phyloP scores from a whole-genome alignment of 1,284 basidiomycete genomes.

The Spongispora temasekensis region DNA sequence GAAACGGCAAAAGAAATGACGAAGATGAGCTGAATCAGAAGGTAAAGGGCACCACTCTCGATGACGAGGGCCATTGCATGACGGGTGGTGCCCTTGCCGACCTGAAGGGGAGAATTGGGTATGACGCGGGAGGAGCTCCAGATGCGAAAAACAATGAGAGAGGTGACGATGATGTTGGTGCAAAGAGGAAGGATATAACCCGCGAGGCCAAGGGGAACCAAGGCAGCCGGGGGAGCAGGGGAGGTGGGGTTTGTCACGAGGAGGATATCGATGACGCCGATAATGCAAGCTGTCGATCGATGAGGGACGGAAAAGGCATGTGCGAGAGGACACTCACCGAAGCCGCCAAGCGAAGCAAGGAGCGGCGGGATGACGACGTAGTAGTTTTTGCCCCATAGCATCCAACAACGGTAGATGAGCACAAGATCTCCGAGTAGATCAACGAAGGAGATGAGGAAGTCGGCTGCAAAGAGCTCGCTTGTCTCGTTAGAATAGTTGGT shows the following conservation, averaged over 20 bases:
- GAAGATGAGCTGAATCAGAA: constrained; percentile 42
- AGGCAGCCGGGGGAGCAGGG: constrained; percentile 27
- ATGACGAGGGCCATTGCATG: constrained; percentile 38
- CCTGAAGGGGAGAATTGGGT: constrained; percentile 5
- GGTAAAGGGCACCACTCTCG: constrained; percentile 44
- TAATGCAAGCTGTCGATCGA: constrained; percentile 28
- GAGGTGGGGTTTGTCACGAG: constrained; percentile 25
- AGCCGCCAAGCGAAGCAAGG: constrained; percentile 33
- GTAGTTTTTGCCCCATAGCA: constrained; percentile 37
- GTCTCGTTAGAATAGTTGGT: constrained; percentile 35
- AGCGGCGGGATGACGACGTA: constrained; percentile 35
- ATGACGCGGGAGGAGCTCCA: constrained; percentile 29
- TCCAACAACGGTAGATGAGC: constrained; percentile 44
- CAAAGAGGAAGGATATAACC: constrained; percentile 39
- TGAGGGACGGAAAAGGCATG: not conserved
- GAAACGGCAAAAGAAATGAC: constrained; percentile 39
- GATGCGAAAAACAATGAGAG: constrained; percentile 41
- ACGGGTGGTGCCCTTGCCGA: constrained; percentile 14
- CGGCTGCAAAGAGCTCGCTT: constrained; percentile 28
- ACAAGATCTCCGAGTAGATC: constrained; percentile 41
- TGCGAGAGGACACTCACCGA: constrained; percentile 28
- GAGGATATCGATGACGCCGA: constrained; percentile 25
- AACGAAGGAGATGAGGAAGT: constrained; percentile 38
- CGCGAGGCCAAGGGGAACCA: constrained; percentile 37
- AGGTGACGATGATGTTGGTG: constrained; percentile 41